Conservation (phyloP, 192 early-diverging fungal genomes). For the Thoreauomyces humboldtii region DNA sequence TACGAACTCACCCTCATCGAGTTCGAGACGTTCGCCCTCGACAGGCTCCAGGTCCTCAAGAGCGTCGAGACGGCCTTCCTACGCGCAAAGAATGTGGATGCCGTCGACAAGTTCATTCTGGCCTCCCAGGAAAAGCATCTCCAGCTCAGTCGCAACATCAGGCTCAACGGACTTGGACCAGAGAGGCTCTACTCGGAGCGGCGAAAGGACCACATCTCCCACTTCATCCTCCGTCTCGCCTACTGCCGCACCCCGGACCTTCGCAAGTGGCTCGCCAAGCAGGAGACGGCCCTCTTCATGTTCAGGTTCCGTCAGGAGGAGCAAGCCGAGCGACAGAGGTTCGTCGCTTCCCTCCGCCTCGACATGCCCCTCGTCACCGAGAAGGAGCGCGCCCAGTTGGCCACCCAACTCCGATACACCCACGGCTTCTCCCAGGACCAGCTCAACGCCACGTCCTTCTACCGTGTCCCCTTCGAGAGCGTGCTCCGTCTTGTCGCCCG, state of each 20-base stretch:
- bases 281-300: slow-evolving; percentile 48
- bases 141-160: slow-evolving; percentile 26
- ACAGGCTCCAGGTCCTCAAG: slow-evolving; percentile 75
- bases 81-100: slow-evolving; percentile 43
- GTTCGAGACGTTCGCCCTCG: slow-evolving; percentile 72
- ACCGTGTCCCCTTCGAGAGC: slow-evolving; percentile 44
- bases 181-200: slow-evolving; percentile 30
- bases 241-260: slow-evolving; percentile 48
- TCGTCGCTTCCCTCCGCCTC: slow-evolving; percentile 41
- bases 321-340: slow-evolving; percentile 50
- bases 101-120: slow-evolving; percentile 10
- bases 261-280: slow-evolving; percentile 41
- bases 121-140: slow-evolving; percentile 19
- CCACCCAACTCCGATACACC: slow-evolving; percentile 4
- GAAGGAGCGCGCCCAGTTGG: slow-evolving; percentile 5
- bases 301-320: slow-evolving; percentile 48
- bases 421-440: slow-evolving; percentile 22
- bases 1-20: slow-evolving; percentile 67
- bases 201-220: slow-evolving; percentile 43
- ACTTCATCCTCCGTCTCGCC: slow-evolving; percentile 51
- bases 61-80: slow-evolving; percentile 78
- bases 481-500: slow-evolving; percentile 39
- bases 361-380: slow-evolving; percentile 11
- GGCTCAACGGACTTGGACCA: slow-evolving; percentile 3
- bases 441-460: slow-evolving; percentile 30